Conservation (phyloP, 2,329 filamentous ascomycete genomes). For the Herpomyces periplanetae region DNA sequence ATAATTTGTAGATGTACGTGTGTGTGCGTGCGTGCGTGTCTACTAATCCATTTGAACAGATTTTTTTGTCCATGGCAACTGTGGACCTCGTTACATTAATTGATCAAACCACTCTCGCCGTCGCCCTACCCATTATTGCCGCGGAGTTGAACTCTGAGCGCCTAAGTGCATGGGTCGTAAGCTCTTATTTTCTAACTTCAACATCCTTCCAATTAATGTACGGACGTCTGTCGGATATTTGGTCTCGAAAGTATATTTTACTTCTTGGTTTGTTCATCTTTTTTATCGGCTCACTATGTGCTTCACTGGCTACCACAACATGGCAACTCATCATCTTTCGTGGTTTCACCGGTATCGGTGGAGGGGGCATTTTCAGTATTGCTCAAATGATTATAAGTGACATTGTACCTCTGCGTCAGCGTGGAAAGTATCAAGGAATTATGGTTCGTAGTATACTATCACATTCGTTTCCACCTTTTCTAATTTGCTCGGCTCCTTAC, state of each 20-base stretch:
- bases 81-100: conserved; percentile 16
- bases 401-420: conserved; percentile 5
- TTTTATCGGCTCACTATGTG: conserved; percentile 10
- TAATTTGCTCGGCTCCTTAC: conserved; percentile 2
- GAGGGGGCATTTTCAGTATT: conserved; percentile 5
- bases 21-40: too few relatives aligned
- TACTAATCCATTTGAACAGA: conserved; percentile 7
- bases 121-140: conserved; percentile 15
- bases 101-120: conserved; percentile 17
- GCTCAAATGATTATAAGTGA: conserved; percentile 6
- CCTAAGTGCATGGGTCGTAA: conserved; percentile 15
- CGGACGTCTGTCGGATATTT: conserved; percentile 11
- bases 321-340: conserved; percentile 7
- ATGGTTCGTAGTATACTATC: too few relatives aligned
- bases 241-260: conserved; percentile 9
- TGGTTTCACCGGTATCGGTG: conserved; percentile 4
- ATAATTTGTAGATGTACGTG: too few relatives aligned
- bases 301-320: conserved; percentile 9
- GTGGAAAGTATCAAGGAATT: conserved; percentile 5
- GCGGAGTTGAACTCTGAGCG: conserved; percentile 12
- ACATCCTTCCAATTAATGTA: conserved; percentile 12
- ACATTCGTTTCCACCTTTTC: conserved; percentile 3
- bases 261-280: conserved; percentile 8
- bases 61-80: conserved; percentile 16
- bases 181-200: conserved; percentile 13